Base-by-base conservation (phyloP, 192 early-diverging fungal genomes). In the Thoreauomyces humboldtii region DNA sequence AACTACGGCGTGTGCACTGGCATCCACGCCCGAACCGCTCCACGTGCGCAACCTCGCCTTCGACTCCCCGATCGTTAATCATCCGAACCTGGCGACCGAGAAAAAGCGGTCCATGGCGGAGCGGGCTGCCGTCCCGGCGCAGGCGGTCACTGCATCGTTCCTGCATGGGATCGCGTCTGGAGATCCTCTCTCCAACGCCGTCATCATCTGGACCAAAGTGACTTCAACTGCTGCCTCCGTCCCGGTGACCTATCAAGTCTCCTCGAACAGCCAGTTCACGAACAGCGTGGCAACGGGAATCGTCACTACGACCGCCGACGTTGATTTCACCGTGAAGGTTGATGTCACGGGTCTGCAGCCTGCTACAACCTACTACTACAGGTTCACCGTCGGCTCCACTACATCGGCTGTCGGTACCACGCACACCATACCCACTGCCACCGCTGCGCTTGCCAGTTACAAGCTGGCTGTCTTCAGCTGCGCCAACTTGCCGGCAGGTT, bases 291-390 rank as follows among this genome's bases (percentile, higher is more conserved):
- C 44, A 12, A 63, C 51, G 14, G 72, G 64, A 2, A 46, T 48
- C 7, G 64, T 73, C 19, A 17, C 61, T 1, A 77, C 75, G 17
- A 44, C 33, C 19, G 36, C 54, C 34, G 54, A 69, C 25, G 74
- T 76, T 14, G 76, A 74, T 54, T 72, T 59, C 55, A 73, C 68
- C 35, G 73, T 78, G 69, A 78, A 78, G 57, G 53, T 78, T 25
- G 73, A 74, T 35, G 44, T 72, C 22, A 52, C 22, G 34, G 65
- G 66, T 6, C 73, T 78, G 7, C 31, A 41, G 21, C 76, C 76
- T 15, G 31, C 43, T 0, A 68, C 65, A 4, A 61, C 65, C 56
- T 72, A 76, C 69, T 76, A 68, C 61, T 75, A 62, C 54, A 63
- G 59, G 28, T 75, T 70, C 44, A 46, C 57, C 28, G n/a, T n/a